These are phyloP conservation scores for Corchorus capsularis DNA, from an alignment of 345 rosid species.

Conservation along the genomic window DNA sequence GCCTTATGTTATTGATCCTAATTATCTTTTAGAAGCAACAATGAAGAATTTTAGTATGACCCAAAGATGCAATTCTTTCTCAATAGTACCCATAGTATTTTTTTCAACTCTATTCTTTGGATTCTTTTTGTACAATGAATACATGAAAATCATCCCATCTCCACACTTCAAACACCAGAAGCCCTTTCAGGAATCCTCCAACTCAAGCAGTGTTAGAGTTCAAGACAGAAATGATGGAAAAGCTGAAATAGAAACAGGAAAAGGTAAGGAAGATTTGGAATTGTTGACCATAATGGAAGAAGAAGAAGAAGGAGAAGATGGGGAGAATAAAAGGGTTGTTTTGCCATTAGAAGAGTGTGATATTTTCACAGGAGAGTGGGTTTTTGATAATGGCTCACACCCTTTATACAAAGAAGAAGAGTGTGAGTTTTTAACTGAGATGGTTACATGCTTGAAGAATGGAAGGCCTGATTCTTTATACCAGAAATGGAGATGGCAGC, in stretches of 20 bases:
- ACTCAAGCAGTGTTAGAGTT: not conserved
- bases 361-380: constrained; percentile 80
- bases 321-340: constrained; percentile 30
- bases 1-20: not conserved
- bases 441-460: constrained; percentile 69
- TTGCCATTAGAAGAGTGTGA: constrained; percentile 59
- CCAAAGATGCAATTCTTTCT: constrained; percentile 32
- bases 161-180: not conserved
- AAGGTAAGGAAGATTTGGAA: not conserved
- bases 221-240: constrained; percentile 1
- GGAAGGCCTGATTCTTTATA: constrained; percentile 79
- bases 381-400: constrained; percentile 55
- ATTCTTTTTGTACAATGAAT: constrained; percentile 43
- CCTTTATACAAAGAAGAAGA: constrained; percentile 79
- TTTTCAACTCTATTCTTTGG: constrained; percentile 58
- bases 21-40: not conserved
- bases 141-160: constrained; percentile 28
- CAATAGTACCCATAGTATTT: constrained; percentile 33
- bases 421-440: constrained; percentile 65
- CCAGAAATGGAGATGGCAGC: constrained; percentile 98
- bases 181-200: constrained; percentile 24
- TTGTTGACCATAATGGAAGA: constrained; percentile 4
- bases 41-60: not conserved
- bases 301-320: constrained; percentile 16
- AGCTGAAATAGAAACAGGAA: not conserved